Base-by-base conservation (phyloP, 1,139 yeast species). In the Nakaseomyces glabratus region DNA sequence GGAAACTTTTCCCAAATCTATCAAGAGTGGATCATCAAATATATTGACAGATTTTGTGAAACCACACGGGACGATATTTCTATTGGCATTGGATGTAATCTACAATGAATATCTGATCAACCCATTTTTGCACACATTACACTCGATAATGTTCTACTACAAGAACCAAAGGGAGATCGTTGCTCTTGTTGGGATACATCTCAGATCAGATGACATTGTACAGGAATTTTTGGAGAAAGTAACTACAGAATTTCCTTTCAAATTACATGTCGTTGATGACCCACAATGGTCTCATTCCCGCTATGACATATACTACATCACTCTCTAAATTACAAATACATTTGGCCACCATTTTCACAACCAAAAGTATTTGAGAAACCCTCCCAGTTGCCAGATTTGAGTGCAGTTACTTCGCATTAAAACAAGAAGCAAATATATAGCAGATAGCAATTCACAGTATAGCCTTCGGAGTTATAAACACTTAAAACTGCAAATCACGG, bases 41-140 rank as follows among this genome's bases (percentile, higher is more conserved):
- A 32, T 41, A 2, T 11, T 23, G 5, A 24, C 33, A 9, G 22
- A 40, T 12, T 17, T 28, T 14, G 15, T 33, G 16, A 19, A 26
- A 6, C 35, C 29, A 9, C 21, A 28, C 15, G 8, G 21, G n/a
- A 29, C 35, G 2, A 34, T 52, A 3, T 44, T 43, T 24, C 46
- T 55, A 7, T 6, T 56, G 4, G 59, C 60, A 6, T 47, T 57
- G 52, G 61, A 57, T 39, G 60, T 55, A 5, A 50, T 57, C 4
- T 56, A 57, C 46, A 57, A 57, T 33, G 60, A 54, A 23, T 56
- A 43, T 31, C 40, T 57, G 11, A 53, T 56, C 8, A 43, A 39
- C 3, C 58, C 60, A 3, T 53, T 52, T 31, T 37, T 57, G n/a
- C 32, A 41, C 9, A 52, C 58, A 4, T 23, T 56, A 6, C 31